Percentiles rank a stretch among this genome's conserved stretches.
Evolutionary conservation across 2,329 filamentous ascomycete genomes (phyloP).

Genomic region (Tolypocladium ovalisporum): DNA sequence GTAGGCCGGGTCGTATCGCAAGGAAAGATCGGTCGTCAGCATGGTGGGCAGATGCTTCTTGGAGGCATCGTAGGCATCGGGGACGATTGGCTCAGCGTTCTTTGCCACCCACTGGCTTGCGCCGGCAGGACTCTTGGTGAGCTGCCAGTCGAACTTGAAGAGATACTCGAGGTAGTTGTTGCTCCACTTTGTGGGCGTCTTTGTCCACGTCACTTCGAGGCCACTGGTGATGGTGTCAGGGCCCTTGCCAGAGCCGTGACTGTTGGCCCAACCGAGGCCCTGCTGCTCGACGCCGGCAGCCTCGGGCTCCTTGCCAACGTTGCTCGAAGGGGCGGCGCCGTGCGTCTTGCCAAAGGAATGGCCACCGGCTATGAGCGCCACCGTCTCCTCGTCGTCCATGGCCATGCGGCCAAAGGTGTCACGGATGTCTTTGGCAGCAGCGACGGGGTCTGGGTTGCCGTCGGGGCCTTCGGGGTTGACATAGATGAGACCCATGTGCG

Average conservation of each 20-base stretch:
- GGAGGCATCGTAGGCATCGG: conserved; percentile 56
- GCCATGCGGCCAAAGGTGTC: conserved; percentile 69
- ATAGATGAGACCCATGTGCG: conserved; percentile 67
- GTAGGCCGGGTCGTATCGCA: conserved; percentile 61
- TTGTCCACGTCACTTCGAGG: conserved; percentile 71
- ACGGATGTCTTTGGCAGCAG: conserved; percentile 61
- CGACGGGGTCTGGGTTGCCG: conserved; percentile 57
- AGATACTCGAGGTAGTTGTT: conserved; percentile 66
- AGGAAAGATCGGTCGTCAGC: conserved; percentile 64
- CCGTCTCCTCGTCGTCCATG: conserved; percentile 76
- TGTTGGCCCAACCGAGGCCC: conserved; percentile 64
- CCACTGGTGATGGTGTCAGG: conserved; percentile 64
- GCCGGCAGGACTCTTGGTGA: conserved; percentile 63
- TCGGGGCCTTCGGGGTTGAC: conserved; percentile 74
- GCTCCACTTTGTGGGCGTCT: conserved; percentile 65
- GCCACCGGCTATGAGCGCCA: conserved; percentile 67
- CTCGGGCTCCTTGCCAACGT: conserved; percentile 58
- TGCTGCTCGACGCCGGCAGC: conserved; percentile 53
- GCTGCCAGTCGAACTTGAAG: conserved; percentile 70
- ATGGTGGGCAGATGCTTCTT: conserved; percentile 68
- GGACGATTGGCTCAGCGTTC: conserved; percentile 54
- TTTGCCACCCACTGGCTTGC: conserved; percentile 70
- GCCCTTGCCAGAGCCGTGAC: conserved; percentile 54
- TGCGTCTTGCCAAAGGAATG: conserved; percentile 77
- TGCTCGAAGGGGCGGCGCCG: conserved; percentile 52